Conservation (phyloP, 495 filamentous ascomycete species). For the Penicillium argentinense region DNA sequence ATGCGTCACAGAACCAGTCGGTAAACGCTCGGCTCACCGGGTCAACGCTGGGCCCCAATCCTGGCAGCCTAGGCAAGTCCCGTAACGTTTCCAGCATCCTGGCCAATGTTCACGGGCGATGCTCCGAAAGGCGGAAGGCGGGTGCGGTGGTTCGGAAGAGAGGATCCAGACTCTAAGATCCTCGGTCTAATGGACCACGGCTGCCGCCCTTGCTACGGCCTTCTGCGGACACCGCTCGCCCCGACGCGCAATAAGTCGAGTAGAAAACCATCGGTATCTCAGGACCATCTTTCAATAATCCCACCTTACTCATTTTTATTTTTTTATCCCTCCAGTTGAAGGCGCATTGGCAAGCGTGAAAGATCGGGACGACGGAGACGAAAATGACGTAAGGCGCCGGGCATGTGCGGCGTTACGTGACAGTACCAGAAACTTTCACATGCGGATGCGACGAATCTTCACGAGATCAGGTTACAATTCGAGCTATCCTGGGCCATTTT, state of each 20-base stretch:
- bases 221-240: background rate
- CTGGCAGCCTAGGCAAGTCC: conserved; percentile 19
- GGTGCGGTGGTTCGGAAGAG: conserved; percentile 41
- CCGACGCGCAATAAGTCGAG: background rate
- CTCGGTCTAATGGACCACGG: conserved; percentile 42
- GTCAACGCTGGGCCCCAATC: conserved; percentile 23
- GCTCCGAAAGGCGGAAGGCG: conserved; percentile 32
- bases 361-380: conserved; percentile 9
- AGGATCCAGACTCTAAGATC: conserved; percentile 42
- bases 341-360: conserved; percentile 3
- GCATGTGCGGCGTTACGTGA: conserved; percentile 26
- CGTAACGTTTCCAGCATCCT: conserved; percentile 3
- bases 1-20: conserved; percentile 41
- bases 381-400: conserved; percentile 31
- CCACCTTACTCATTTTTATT: background rate
- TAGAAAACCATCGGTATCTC: conserved; percentile 15
- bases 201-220: conserved; percentile 8
- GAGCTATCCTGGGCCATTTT: background rate
- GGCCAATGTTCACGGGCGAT: conserved; percentile 32
- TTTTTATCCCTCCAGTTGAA: background rate
- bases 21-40: conserved; percentile 50
- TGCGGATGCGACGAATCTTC: conserved; percentile 10
- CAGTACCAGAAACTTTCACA: conserved; percentile 33
- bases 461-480: background rate
- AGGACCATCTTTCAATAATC: background rate